phyloP scores from a whole-genome alignment of 1,139 yeast species.

The Saccharomyces pastorianus region DNA sequence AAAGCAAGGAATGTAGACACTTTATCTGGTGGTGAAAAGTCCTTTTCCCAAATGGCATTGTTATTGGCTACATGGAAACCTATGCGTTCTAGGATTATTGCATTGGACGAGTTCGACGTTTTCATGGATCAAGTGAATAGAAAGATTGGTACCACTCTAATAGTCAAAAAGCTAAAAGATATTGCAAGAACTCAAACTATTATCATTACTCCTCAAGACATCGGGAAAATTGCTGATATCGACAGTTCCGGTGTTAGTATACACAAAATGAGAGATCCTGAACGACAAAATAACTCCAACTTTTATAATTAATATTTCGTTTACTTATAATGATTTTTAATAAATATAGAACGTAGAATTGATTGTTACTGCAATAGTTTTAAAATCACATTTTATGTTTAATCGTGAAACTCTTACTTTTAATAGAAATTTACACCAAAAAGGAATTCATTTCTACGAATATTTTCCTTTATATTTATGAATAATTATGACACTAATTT shows the following conservation, averaged over 20 bases:
- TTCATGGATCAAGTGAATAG: slow-evolving; percentile 95
- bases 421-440: slow-evolving; percentile 25
- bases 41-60: slow-evolving; percentile 84
- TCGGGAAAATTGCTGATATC: slow-evolving; percentile 65
- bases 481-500: not conserved
- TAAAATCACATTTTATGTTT: slow-evolving; percentile 32
- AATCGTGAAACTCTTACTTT: too few relatives aligned
- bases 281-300: slow-evolving; percentile 27
- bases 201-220: slow-evolving; percentile 91
- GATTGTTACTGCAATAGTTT: not conserved
- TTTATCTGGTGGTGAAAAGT: slow-evolving; percentile 93
- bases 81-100: slow-evolving; percentile 80
- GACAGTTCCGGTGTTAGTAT: slow-evolving; percentile 55
- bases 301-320: slow-evolving; percentile 6
- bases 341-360: too few relatives aligned
- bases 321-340: too few relatives aligned
- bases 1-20: slow-evolving; percentile 67
- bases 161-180: slow-evolving; percentile 58
- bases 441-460: slow-evolving; percentile 48
- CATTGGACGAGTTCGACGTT: slow-evolving; percentile 95
- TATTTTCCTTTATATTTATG: not conserved
- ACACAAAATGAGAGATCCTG: slow-evolving; percentile 50
- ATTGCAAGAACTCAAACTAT: slow-evolving; percentile 68
- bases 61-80: slow-evolving; percentile 87
- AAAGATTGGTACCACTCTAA: slow-evolving; percentile 65